phyloP scores from a whole-genome alignment of 2,329 filamentous ascomycete genomes.

The Aspergillus persii region DNA sequence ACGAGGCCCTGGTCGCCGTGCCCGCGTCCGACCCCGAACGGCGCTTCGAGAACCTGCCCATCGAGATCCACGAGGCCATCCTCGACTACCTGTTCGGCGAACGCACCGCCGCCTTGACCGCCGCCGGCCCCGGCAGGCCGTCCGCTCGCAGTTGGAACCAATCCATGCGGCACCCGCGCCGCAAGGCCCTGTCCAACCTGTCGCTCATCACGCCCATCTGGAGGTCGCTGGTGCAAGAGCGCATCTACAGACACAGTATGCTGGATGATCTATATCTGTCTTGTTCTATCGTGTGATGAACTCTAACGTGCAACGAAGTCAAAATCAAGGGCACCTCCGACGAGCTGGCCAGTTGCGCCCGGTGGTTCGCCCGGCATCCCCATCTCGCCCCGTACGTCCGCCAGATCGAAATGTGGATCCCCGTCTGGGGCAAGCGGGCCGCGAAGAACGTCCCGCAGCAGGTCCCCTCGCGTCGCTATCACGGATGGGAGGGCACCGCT shows the following conservation, averaged over 20 bases:
- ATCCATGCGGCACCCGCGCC: conserved; percentile 63
- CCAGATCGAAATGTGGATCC: conserved; percentile 76
- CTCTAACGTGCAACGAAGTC: conserved; percentile 40
- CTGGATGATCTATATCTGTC: conserved; percentile 6
- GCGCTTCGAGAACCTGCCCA: conserved; percentile 52
- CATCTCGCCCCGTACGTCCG: conserved; percentile 65
- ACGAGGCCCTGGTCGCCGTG: conserved; percentile 21
- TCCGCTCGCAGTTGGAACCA: conserved; percentile 61
- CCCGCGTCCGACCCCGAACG: conserved; percentile 12
- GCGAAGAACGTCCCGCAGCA: conserved; percentile 46
- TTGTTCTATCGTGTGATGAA: too few relatives aligned
- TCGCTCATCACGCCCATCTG: conserved; percentile 60
- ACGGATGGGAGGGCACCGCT: conserved; percentile 18
- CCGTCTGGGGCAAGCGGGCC: conserved; percentile 62
- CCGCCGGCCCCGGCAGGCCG: conserved; percentile 54
- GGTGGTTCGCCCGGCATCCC: conserved; percentile 59
- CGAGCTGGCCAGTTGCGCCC: conserved; percentile 58
- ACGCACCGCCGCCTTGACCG: conserved; percentile 60
- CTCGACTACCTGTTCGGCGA: conserved; percentile 70
- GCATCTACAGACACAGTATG: conserved; percentile 66
- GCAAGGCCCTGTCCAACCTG: conserved; percentile 65
- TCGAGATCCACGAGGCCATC: conserved; percentile 70
- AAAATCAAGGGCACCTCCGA: conserved; percentile 69
- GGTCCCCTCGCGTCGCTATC: conserved; percentile 23
- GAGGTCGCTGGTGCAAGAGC: conserved; percentile 66